Evolutionary conservation across 495 filamentous ascomycete species (phyloP).

Genomic region (Daldinia bambusicola): DNA sequence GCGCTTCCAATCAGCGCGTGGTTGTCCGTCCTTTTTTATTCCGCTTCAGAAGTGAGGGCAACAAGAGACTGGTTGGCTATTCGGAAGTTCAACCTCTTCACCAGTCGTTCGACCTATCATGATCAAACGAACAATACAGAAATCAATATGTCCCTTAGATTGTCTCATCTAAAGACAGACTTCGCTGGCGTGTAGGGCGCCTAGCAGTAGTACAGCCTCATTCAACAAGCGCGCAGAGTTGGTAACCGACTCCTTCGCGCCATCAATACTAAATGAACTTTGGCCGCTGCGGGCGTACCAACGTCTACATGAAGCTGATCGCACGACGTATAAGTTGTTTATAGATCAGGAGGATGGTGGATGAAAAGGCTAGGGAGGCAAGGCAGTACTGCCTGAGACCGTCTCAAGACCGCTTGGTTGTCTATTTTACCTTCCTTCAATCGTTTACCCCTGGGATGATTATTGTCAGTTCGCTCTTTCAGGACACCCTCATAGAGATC

Average conservation of each 20-base stretch:
- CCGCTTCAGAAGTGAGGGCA: conserved; percentile 13
- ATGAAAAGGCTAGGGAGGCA: conserved; percentile 16
- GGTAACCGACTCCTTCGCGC: conserved; percentile 16
- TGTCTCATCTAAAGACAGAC: conserved; percentile 26
- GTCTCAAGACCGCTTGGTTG: conserved; percentile 16
- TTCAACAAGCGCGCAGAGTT: conserved; percentile 23
- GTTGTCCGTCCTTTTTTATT: conserved; percentile 1
- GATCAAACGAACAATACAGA: conserved; percentile 21
- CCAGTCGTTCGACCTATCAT: conserved; percentile 31
- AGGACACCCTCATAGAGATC: not conserved
- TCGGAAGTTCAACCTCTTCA: conserved; percentile 19
- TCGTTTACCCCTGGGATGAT: conserved; percentile 12
- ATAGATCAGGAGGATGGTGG: conserved; percentile 40
- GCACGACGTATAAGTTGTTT: conserved; percentile 32
- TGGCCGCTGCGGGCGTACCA: conserved; percentile 6
- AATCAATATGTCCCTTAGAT: conserved; percentile 10
- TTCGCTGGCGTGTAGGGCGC: conserved; percentile 19
- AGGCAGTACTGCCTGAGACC: conserved; percentile 18
- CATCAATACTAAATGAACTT: conserved; percentile 17
- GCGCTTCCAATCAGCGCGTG: conserved; percentile 19
- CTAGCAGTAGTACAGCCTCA: conserved; percentile 14
- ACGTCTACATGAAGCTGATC: conserved; percentile 14
- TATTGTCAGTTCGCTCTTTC: conserved; percentile 13
- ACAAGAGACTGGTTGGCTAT: conserved; percentile 14
- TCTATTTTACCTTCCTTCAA: conserved; percentile 27